Base-by-base conservation (phyloP, 768 basidiomycete species). In the Fistulinella prunicolor region DNA sequence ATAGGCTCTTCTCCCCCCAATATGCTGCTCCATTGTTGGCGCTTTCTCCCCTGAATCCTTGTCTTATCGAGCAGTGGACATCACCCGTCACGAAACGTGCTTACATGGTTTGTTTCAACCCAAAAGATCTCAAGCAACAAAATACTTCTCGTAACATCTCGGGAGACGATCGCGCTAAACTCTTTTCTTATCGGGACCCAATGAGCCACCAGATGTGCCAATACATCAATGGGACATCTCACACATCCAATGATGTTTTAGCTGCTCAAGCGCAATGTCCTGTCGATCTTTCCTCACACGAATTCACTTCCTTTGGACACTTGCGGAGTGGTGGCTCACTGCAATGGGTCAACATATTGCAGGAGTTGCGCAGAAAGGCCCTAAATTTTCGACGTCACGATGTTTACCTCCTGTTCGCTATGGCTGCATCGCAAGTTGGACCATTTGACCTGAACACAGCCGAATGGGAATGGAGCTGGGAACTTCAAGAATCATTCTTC, bases 401-500 rank as follows among this genome's bases (percentile, higher is more conserved):
- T 17, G 35, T 36, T 19, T 36, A 36, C 17, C 17, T 36, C 13
- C 35, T 36, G 7, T 10, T 36, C 17, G 16, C 35, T 36, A 3
- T 3, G 10, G 17, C 35, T 4, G 17, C 10, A 8, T 17, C 35
- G 3, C 35, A 36, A 13, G 35, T 36, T 36, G 35, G 35, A 17
- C 35, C 35, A 7, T 19, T 36, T 6, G 35, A 36, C 10, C 17
- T 19, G 12, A 21, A 10, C 6, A 4, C 9, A 37, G 3, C 19
- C n/a, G 19, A 37, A 5, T 20, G 17, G 36, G 20, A 3, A 2
- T 37, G 36, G 70, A 76, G 78, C 51, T 26, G 45, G 2, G 70
- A 74, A 14, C 60, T 75, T 16, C 38, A 44, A 6, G 10, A 58
- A 17, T 16, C 53, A 10, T 38, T 57, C 13, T 79, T 77, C 39